Conservation (phyloP, 306 rosid genomes). For the Gastrolobium villosum region DNA sequence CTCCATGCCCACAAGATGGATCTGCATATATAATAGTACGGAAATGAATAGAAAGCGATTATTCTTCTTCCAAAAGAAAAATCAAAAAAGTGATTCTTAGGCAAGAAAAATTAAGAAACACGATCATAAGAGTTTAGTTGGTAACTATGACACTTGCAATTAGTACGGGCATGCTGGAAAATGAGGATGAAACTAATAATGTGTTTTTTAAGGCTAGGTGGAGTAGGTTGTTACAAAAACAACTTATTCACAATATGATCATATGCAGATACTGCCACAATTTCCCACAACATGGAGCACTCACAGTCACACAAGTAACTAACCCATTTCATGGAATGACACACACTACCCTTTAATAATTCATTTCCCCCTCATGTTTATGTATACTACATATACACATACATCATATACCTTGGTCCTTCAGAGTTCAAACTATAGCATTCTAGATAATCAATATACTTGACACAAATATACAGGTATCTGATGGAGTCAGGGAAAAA, state of each 20-base stretch:
- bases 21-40: too few relatives aligned
- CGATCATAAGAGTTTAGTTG: not conserved
- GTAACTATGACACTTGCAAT: not conserved
- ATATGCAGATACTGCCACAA: not conserved
- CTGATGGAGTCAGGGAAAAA: constrained; percentile 46
- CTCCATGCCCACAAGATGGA: too few relatives aligned
- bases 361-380: not conserved
- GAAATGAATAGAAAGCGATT: too few relatives aligned
- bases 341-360: not conserved
- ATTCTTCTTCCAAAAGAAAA: too few relatives aligned
- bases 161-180: not conserved
- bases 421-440: not conserved
- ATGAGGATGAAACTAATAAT: not conserved
- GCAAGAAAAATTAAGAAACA: not conserved
- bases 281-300: constrained; percentile 23
- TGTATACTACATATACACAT: not conserved
- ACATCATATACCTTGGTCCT: not conserved
- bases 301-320: constrained; percentile 18
- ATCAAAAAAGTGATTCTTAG: not conserved
- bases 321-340: constrained; percentile 45
- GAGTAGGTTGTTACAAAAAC: constrained; percentile 28
- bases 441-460: not conserved
- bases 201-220: not conserved
- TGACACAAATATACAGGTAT: not conserved
- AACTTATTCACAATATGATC: not conserved